Base-by-base conservation (phyloP, 176 grass and related monocot genomes). In the Saccharum officinarum region DNA sequence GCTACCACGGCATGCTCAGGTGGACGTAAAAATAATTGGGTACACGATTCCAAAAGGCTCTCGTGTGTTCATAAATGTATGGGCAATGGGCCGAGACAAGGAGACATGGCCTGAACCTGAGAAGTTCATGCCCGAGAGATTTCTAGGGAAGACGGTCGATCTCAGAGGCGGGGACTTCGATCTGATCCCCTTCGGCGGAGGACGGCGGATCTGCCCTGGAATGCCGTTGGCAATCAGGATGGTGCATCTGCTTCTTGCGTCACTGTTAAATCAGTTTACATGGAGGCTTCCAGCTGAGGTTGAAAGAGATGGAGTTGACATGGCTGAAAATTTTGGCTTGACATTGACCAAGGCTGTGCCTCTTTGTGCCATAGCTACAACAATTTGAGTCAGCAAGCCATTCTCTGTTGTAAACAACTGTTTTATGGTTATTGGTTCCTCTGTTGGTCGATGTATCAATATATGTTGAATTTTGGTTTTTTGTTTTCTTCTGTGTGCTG, bases 251-350 rank as follows among this genome's bases (percentile, higher is more conserved):
- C n/a, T 90, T 0, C 71, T 93, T 12, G 91, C 88, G 1, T 84
- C 88, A 0, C 8, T 93, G 64, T 10, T 93, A 2, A 52, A 85
- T 16, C 26, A 17, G 2, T 83, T 80, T 6, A 33, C 76, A 30
- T 92, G 90, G 90, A 78, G n/a, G 55, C 81, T 92, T 2, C 90
- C 90, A 0, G 8, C 0, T n/a, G 71, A 88, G 15, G 45, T 47
- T 13, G 38, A 85, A 7, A 74, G 26, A 31, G 5, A 41, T 12
- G 88, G 86, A 15, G 34, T 90, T 44, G 64, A 90, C 31, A 92
- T 90, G 91, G 13, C 31, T 5, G 91, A 92, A 11, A 87, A 84
- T n/a, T 90, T 90, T 18, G 91, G 85, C 2, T 18, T 80, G 1
- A 80, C 91, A 0, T 18, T 89, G 0, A 34, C 67, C 2, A 88